Percentiles rank a stretch among this genome's conserved stretches.
Conservation (phyloP, 2,329 filamentous ascomycete species). For the Cladosporium sp. region DNA sequence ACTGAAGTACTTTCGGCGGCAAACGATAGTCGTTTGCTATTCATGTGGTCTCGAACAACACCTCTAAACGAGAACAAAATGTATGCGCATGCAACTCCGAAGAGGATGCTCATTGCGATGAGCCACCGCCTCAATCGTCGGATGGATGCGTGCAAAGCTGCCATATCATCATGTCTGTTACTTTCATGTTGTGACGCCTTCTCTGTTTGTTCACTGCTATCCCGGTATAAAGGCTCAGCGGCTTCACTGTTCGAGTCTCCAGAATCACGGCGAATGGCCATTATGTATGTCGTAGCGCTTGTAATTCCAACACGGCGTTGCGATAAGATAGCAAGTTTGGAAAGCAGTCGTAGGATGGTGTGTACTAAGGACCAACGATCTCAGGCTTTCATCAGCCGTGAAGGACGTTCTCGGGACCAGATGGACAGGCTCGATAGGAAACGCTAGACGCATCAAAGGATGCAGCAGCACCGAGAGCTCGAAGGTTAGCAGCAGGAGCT, state of each 20-base stretch:
- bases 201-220: conserved; percentile 6
- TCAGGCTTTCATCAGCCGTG: too few species aligned
- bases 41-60: neutral
- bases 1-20: conserved; percentile 2
- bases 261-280: neutral
- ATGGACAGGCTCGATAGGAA: too few species aligned
- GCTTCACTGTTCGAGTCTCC: neutral
- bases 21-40: neutral
- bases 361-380: too few species aligned
- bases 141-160: conserved; percentile 2
- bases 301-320: too few species aligned
- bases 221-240: conserved; percentile 6
- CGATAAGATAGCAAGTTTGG: too few species aligned
- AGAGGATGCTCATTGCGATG: conserved; percentile 2
- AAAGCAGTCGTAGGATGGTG: neutral
- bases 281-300: neutral
- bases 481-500: too few species aligned
- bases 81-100: conserved; percentile 1
- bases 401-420: too few species aligned
- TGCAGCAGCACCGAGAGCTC: too few species aligned
- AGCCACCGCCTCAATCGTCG: conserved; percentile 6
- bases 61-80: conserved; percentile 3
- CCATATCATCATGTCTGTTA: neutral
- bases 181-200: neutral
- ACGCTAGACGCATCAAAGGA: too few species aligned